phyloP scores from a whole-genome alignment of 163 green algal species.

The Trebouxia gelatinosa region DNA sequence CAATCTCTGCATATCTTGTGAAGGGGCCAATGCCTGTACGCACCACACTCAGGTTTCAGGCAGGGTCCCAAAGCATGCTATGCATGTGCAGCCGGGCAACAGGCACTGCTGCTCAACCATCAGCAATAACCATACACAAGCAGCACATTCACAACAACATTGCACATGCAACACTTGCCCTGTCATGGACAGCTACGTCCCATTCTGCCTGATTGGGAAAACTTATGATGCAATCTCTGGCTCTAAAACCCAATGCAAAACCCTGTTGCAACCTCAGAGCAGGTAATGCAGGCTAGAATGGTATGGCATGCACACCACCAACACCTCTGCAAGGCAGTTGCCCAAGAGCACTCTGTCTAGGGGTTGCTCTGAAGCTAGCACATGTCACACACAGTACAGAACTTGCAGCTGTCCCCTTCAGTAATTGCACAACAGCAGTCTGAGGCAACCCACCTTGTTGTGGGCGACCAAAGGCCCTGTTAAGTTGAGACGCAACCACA shows the following conservation, averaged over 20 bases:
- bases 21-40: constrained; percentile 31
- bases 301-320: too few species aligned
- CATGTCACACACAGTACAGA: too few species aligned
- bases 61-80: neutral
- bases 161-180: neutral
- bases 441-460: constrained; percentile 12
- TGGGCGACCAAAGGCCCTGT: constrained; percentile 22
- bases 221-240: too few species aligned
- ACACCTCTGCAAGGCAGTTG: neutral
- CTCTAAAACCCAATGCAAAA: too few species aligned
- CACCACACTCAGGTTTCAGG: neutral
- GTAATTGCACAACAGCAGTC: neutral
- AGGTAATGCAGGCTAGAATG: too few species aligned
- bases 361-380: too few species aligned
- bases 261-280: too few species aligned
- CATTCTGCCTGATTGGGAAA: too few species aligned
- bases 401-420: too few species aligned
- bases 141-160: neutral
- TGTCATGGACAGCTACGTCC: too few species aligned
- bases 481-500: neutral
- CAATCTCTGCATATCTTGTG: constrained; percentile 20
- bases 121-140: neutral
- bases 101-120: neutral
- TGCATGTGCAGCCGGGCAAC: neutral
- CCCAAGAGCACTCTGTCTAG: neutral